A percentile compares a stretch with the other conserved stretches of the same genome.
These are phyloP conservation scores for Rhizophora mangle DNA, from an alignment of 345 rosid species.

Conservation along the genomic window DNA sequence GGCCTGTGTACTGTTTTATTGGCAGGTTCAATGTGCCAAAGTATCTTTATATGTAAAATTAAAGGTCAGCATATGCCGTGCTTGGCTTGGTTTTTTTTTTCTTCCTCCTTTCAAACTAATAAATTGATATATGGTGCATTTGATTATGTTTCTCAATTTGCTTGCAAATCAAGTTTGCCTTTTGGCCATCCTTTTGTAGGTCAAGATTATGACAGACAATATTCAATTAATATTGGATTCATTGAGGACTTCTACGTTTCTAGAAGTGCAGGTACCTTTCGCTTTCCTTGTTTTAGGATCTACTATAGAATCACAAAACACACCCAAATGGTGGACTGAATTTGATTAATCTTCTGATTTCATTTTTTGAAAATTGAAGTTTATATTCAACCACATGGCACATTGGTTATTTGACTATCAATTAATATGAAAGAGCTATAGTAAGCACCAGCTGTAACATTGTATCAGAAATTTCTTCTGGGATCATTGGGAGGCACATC, in stretches of 20 bases:
- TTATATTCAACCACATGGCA: too few species aligned
- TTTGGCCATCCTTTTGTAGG: conserved; percentile 44
- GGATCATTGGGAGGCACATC: too few species aligned
- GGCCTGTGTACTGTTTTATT: too few species aligned
- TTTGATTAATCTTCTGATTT: not conserved
- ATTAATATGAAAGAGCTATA: too few species aligned
- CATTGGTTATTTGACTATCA: too few species aligned
- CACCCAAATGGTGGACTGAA: not conserved
- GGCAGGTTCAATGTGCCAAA: too few species aligned
- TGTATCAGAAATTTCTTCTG: too few species aligned
- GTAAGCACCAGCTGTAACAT: too few species aligned
- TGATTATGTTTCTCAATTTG: not conserved
- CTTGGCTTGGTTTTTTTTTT: not conserved
- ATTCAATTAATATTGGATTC: conserved; percentile 59
- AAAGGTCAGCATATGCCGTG: not conserved
- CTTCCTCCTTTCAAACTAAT: not conserved
- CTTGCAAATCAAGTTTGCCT: conserved; percentile 15
- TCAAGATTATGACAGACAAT: conserved; percentile 48
- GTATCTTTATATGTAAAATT: not conserved
- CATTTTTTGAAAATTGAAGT: too few species aligned
- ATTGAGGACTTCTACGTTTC: conserved; percentile 50
- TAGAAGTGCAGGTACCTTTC: conserved; percentile 64
- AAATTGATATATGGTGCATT: not conserved
- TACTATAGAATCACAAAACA: not conserved
- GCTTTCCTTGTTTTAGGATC: not conserved